Base-by-base conservation (phyloP, 768 basidiomycete species). In the Lactarius sp. region DNA sequence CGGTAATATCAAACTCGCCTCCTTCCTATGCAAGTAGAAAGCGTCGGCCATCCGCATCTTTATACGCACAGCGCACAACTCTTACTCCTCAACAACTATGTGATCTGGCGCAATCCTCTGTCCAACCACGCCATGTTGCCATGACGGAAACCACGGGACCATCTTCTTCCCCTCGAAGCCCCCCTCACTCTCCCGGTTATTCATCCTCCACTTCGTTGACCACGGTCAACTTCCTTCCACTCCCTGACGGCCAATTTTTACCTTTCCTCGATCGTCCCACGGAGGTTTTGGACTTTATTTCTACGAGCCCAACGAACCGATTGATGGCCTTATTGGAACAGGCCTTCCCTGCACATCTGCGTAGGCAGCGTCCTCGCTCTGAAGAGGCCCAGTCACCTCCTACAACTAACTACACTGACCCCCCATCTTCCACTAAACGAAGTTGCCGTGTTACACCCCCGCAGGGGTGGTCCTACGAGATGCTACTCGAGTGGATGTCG, bases 321-420 rank as follows among this genome's bases (percentile, higher is more conserved):
- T 63, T 68, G 7, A 64, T 68, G 68, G 68, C 68, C 33, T 50
- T 68, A 20, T 37, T 68, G 18, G 66, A 68, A 52, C 68, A 67
- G 37, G 66, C 68, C 33, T 68, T 68, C 49, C 66, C 68, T n/a
- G 12, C 44, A 7, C 56, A 68, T 56, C 44, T 66, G 2, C 62
- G 59, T 34, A 61, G 62, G 39, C 55, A 47, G 12, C 56, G 57
- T 16, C 56, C 34, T 20, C 42, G 22, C 9, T 20, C 52, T 27
- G 52, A 59, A 13, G 52, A 49, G 10, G 14, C n/a, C 34, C 52
- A 34, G 18, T 14, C 47, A n/a, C 37, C 36, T 18, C 16, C n/a
- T 16, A 4, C 41, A 18, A 22, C 41, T 13, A 16, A n/a, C 18
- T 37, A 55, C 18, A n/a, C 31, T 18, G 36, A 31, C 31, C n/a